phyloP scores from a whole-genome alignment of 176 grass and related monocot species.

The Leersia perrieri region DNA sequence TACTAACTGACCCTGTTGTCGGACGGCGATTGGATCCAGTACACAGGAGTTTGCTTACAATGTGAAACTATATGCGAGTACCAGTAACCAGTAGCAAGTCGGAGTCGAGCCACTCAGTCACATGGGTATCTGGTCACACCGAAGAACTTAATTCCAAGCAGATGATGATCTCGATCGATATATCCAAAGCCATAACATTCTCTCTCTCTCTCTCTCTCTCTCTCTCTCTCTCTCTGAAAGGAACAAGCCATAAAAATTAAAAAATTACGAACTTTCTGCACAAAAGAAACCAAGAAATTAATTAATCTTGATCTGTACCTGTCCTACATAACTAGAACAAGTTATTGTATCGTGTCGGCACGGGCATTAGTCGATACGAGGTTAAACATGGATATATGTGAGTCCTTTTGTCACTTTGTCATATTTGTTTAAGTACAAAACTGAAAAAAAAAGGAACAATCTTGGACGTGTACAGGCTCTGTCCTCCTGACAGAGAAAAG shows the following conservation, averaged over 20 bases:
- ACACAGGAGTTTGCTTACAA: background rate
- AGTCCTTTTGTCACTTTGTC: background rate
- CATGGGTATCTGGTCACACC: background rate
- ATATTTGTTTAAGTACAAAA: background rate
- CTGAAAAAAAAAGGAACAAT: background rate
- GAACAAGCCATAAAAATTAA: too few species aligned
- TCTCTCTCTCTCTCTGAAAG: too few species aligned
- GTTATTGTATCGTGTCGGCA: background rate
- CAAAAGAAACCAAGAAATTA: background rate
- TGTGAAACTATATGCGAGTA: background rate
- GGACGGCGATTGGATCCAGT: background rate
- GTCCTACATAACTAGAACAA: background rate
- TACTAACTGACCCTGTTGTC: background rate
- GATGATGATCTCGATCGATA: background rate
- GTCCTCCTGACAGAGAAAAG: background rate
- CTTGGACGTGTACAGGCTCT: background rate
- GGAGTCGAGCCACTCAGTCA: background rate
- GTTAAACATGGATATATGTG: background rate
- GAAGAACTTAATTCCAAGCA: slow-evolving; percentile 9
- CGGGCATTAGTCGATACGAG: background rate
- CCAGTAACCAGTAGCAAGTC: background rate
- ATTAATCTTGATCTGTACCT: background rate
- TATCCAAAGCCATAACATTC: background rate
- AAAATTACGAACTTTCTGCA: background rate
- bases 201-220: too few species aligned